Percentiles rank a stretch among this genome's conserved stretches.
Evolutionary conservation across 2,329 filamentous ascomycete genomes (phyloP).

Genomic region (Myriosclerotinia scirpicola): DNA sequence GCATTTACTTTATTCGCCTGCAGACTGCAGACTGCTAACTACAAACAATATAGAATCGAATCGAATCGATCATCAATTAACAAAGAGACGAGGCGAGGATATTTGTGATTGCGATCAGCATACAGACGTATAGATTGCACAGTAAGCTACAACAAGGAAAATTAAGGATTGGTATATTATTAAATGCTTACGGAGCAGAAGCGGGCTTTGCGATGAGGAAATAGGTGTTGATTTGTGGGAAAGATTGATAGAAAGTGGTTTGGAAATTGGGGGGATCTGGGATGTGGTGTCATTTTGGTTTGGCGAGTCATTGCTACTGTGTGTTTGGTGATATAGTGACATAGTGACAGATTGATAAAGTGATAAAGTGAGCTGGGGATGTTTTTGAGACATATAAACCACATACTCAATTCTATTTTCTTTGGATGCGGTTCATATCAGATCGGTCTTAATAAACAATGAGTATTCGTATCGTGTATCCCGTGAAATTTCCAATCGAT

Average conservation of each 20-base stretch:
- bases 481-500: background rate
- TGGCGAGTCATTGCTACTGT: background rate
- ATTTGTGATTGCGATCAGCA: background rate
- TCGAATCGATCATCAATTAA: too few relatives aligned
- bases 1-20: too few relatives aligned
- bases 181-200: conserved; percentile 2
- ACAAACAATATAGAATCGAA: too few relatives aligned
- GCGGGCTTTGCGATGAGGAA: background rate
- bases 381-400: background rate
- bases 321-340: background rate
- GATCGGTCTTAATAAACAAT: too few relatives aligned
- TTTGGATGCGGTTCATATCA: too few relatives aligned
- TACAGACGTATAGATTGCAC: background rate
- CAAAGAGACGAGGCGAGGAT: background rate
- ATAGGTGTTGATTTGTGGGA: background rate
- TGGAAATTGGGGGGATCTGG: background rate
- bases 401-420: too few relatives aligned
- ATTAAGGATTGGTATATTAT: background rate
- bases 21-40: too few relatives aligned
- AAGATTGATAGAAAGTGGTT: background rate
- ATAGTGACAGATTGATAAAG: too few relatives aligned
- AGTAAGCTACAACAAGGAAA: background rate
- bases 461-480: too few relatives aligned
- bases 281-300: background rate
- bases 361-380: background rate